Percentiles rank a stretch among this genome's conserved stretches.
Evolutionary conservation across 208 protist genomes (phyloP).

Genomic region (Phytomonas sp.): DNA sequence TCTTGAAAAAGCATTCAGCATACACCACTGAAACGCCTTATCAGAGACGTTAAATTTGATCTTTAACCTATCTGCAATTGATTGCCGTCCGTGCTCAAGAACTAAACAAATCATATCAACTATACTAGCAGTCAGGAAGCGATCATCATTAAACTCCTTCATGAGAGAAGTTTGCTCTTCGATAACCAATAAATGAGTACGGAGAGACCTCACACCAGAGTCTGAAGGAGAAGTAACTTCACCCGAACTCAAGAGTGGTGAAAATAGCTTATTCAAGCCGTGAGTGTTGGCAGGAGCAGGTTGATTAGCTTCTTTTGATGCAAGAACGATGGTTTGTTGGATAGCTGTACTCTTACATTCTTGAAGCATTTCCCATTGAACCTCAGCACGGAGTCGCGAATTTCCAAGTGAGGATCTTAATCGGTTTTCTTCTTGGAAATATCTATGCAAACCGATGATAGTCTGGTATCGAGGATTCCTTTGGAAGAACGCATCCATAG

Average conservation of each 20-base stretch:
- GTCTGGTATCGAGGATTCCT: constrained; percentile 30
- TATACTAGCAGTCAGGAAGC: constrained; percentile 65
- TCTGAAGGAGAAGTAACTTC: constrained; percentile 9
- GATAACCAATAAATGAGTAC: constrained; percentile 26
- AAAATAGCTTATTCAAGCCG: constrained; percentile 2
- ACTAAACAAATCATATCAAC: constrained; percentile 47
- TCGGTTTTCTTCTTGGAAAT: constrained; percentile 37
- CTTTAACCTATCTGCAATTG: constrained; percentile 41
- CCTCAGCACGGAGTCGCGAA: constrained; percentile 11
- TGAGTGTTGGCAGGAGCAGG: not conserved
- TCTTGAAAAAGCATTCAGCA: constrained; percentile 47
- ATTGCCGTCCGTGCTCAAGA: constrained; percentile 46
- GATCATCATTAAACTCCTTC: constrained; percentile 51
- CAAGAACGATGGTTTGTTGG: constrained; percentile 25
- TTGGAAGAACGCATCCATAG: constrained; percentile 35
- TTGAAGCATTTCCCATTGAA: constrained; percentile 52
- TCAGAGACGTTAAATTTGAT: constrained; percentile 56
- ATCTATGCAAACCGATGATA: constrained; percentile 32
- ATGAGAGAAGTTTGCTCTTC: constrained; percentile 59
- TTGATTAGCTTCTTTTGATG: constrained; percentile 4
- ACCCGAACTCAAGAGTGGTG: not conserved
- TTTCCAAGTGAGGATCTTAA: constrained; percentile 20
- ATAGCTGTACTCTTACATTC: constrained; percentile 41
- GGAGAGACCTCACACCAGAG: constrained; percentile 21
- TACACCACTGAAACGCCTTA: constrained; percentile 62